A percentile compares a stretch with the other conserved stretches of the same genome.
Evolutionary conservation across 148 eudicot genomes (phyloP).

Genomic region (Gaultheria prostrata): DNA sequence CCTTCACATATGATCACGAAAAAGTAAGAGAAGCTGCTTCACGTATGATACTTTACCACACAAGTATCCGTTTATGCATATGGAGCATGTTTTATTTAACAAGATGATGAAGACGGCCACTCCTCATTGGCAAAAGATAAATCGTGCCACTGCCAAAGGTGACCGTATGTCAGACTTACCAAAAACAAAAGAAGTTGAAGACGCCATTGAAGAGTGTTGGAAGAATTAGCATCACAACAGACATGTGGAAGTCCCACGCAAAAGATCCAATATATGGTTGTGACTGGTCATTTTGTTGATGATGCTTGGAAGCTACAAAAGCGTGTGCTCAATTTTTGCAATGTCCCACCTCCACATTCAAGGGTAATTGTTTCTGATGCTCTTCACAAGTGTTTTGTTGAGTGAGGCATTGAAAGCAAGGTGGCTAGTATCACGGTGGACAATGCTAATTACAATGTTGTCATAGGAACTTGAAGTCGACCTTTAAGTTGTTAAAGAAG

Average conservation of each 20-base stretch:
- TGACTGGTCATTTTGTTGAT: not conserved
- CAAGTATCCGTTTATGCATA: conserved; percentile 2
- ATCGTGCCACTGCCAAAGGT: not conserved
- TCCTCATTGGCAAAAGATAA: not conserved
- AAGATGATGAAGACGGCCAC: not conserved
- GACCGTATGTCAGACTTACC: not conserved
- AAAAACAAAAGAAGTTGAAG: not conserved
- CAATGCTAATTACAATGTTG: conserved; percentile 5
- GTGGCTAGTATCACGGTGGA: not conserved
- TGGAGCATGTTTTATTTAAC: conserved; percentile 14
- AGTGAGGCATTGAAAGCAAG: not conserved
- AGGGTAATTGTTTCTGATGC: conserved; percentile 6
- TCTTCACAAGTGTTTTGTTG: not conserved
- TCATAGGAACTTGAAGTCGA: not conserved
- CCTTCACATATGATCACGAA: conserved; percentile 4
- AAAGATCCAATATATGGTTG: conserved; percentile 4
- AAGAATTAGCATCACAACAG: not conserved
- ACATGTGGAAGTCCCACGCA: conserved; percentile 1
- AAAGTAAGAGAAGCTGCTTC: conserved; percentile 4
- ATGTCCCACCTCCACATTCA: conserved; percentile 11
- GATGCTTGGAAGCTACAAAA: not conserved
- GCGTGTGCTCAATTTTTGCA: not conserved
- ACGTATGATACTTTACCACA: not conserved
- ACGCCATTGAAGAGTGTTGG: not conserved
- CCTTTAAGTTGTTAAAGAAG: not conserved